A percentile compares a stretch with the other conserved stretches of the same genome.
Evolutionary conservation across 163 green algal species (phyloP).

Genomic region (Coccomyxa subellipsoidea): DNA sequence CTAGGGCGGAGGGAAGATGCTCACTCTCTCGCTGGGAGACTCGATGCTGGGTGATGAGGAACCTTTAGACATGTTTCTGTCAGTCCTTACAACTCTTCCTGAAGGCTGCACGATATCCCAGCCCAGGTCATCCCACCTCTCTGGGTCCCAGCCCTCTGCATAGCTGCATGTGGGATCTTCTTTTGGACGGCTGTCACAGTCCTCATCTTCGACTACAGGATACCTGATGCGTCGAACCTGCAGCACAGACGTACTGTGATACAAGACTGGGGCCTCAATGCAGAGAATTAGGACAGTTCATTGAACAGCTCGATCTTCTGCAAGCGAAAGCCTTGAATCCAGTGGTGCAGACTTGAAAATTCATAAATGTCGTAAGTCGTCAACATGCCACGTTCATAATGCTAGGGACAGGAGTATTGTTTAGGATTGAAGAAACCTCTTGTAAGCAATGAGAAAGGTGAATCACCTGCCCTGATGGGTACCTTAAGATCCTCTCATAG

Average conservation of each 20-base stretch:
- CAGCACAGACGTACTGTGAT: no score
- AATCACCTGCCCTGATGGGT: background rate
- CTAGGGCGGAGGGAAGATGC: background rate
- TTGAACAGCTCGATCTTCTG: no score
- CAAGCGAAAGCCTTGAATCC: no score
- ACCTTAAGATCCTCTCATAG: background rate
- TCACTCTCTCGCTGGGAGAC: background rate
- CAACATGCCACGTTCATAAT: no score
- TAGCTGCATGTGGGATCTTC: background rate
- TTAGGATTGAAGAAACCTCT: no score
- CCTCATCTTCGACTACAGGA: constrained; percentile 19
- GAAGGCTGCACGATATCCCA: background rate
- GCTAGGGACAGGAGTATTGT: no score
- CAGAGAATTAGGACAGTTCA: no score
- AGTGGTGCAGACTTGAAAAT: no score
- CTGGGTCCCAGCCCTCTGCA: constrained; percentile 8
- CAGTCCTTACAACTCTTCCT: background rate
- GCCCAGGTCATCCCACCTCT: background rate
- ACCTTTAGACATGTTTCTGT: background rate
- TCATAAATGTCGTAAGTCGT: no score
- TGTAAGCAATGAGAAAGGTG: no score
- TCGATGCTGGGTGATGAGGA: background rate
- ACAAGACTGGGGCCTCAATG: no score
- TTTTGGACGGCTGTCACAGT: background rate
- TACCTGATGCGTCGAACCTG: constrained; percentile 52